Evolutionary conservation across 805 yeast genomes (phyloP), one percentile per base, ranked within the genome.

Genomic region (Ogataea parapolymorpha): DNA sequence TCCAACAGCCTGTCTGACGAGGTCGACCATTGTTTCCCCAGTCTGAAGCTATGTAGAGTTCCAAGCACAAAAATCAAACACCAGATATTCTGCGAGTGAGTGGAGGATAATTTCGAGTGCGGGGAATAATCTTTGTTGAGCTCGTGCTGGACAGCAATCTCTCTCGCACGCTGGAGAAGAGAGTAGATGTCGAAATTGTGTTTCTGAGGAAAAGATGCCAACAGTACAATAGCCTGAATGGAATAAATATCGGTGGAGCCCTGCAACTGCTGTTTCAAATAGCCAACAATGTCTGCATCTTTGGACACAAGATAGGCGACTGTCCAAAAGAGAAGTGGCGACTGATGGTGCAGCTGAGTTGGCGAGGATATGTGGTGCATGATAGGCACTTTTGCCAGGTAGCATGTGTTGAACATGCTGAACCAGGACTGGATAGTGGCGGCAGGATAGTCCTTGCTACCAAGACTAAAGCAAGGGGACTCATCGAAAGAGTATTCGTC

Each of bases 321-420:
- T 25, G 65, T 46, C 67, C 67, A 62, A 46, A 61, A 62, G n/a
- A 61, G 46, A 6, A 60, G 37, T n/a, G 49, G 45, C 9, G 58
- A 54, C 16, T 46, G 37, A 17, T 29, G 20, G 35, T 44, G 54
- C 17, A 61, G 32, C 2, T 17, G 2, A 1, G 54, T 47, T 4
- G 62, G 58, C 9, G 58, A 52, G n/a, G 29, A 28, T 5, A 54
- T 41, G n/a, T 39, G 37, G 11, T 47, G 44, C 50, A 62, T 46
- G 18, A 61, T 53, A 12, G 65, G 66, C 2, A 54, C 39, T 23
- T 37, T 45, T 6, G 45, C 51, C 6, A 59, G 45, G 31, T 49
- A 48, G 10, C 42, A 39, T 1, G 23, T 3, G 39, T 58, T 60
- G 45, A 62, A 62, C 7, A 37, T 34, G 6, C 32, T 23, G 13